phyloP scores from a whole-genome alignment of 2,329 filamentous ascomycete genomes.

The Apiospora aurea region DNA sequence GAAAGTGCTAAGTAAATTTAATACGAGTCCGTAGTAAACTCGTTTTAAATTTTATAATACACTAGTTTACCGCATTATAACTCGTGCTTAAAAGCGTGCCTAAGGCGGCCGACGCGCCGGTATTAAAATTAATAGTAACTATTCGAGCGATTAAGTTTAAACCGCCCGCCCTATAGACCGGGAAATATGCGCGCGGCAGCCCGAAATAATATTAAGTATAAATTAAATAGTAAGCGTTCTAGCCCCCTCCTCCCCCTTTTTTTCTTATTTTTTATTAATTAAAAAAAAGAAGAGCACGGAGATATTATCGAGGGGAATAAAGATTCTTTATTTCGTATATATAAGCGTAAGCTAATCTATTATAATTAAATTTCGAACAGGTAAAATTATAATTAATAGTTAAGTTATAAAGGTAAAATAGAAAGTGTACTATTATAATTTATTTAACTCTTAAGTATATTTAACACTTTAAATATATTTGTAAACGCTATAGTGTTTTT shows the following conservation, averaged over 20 bases:
- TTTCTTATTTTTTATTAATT: neutral
- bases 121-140: neutral
- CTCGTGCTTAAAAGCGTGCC: neutral
- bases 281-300: no score
- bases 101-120: neutral
- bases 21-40: neutral
- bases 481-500: constrained; percentile 2
- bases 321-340: no score
- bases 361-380: no score
- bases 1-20: neutral
- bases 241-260: neutral
- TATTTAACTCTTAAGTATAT: neutral
- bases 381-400: no score
- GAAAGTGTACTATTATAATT: no score
- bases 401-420: no score
- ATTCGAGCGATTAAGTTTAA: neutral
- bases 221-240: neutral
- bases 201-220: neutral
- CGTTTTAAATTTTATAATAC: neutral
- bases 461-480: neutral
- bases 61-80: neutral
- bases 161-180: constrained; percentile 2
- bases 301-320: no score
- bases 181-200: constrained; percentile 6
- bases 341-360: no score